Evolutionary conservation across 305 asterid species (phyloP).

Genomic region (Plantago rigida): DNA sequence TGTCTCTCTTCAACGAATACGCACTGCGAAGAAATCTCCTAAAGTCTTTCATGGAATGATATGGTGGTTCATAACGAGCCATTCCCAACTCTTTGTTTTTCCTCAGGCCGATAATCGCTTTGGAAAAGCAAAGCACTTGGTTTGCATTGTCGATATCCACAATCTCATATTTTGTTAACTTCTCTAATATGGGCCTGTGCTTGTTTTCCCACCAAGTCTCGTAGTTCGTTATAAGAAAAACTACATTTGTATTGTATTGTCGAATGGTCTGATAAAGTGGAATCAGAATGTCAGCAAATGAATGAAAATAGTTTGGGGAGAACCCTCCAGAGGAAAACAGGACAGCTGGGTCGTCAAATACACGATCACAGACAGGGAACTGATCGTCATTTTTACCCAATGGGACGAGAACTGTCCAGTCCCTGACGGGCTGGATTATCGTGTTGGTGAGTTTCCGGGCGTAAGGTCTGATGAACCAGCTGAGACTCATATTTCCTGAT

Average conservation of each 20-base stretch:
- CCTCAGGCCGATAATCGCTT: slow-evolving; percentile 38
- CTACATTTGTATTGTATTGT: slow-evolving; percentile 32
- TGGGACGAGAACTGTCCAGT: slow-evolving; percentile 18
- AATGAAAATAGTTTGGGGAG: slow-evolving; percentile 50
- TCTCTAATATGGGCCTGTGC: slow-evolving; percentile 28
- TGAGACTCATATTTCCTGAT: background rate
- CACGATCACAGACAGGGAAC: slow-evolving; percentile 35
- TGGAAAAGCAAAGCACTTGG: slow-evolving; percentile 40
- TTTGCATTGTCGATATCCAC: slow-evolving; percentile 34
- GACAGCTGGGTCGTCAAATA: slow-evolving; percentile 35
- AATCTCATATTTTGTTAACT: slow-evolving; percentile 36
- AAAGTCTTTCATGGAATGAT: slow-evolving; percentile 31
- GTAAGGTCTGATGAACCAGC: slow-evolving; percentile 41
- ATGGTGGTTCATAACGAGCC: slow-evolving; percentile 23
- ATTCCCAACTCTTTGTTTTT: slow-evolving; percentile 31
- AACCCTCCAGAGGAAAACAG: slow-evolving; percentile 57
- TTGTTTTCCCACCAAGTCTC: slow-evolving; percentile 31
- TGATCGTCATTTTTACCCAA: background rate
- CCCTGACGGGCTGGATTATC: slow-evolving; percentile 33
- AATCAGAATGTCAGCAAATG: slow-evolving; percentile 47
- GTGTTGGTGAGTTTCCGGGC: slow-evolving; percentile 35
- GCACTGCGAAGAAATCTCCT: slow-evolving; percentile 30
- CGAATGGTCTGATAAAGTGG: slow-evolving; percentile 45
- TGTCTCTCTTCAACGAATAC: slow-evolving; percentile 30
- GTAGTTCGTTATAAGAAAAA: slow-evolving; percentile 37